These are phyloP conservation scores for Phascolomyces articulosus DNA, from an alignment of 371 early-diverging fungal genomes.

Conservation along the genomic window DNA sequence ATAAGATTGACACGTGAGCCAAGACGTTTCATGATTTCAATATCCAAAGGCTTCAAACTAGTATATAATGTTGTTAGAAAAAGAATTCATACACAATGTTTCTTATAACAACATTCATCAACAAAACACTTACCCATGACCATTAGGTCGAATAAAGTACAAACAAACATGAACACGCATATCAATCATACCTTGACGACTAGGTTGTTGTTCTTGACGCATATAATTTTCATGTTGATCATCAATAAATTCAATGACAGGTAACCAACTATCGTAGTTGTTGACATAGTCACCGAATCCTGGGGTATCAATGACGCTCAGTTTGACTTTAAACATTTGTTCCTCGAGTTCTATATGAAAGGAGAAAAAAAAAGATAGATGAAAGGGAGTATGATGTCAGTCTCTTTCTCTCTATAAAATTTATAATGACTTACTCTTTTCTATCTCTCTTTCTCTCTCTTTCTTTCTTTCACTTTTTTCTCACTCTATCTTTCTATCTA, in stretches of 20 bases:
- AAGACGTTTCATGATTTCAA: conserved; percentile 87
- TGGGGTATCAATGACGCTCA: conserved; percentile 91
- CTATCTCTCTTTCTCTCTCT: too few species aligned
- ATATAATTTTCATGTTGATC: conserved; percentile 94
- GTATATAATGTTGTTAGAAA: too few species aligned
- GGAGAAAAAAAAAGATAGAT: too few species aligned
- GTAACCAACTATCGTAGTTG: conserved; percentile 74
- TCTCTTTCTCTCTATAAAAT: too few species aligned
- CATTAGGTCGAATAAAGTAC: conserved; percentile 93
- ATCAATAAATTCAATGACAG: conserved; percentile 85
- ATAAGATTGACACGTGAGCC: conserved; percentile 85
- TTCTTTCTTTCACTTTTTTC: too few species aligned
- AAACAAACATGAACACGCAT: conserved; percentile 89
- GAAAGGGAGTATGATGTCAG: neutral
- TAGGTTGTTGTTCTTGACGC: conserved; percentile 69
- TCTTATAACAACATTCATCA: too few species aligned
- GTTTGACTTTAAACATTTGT: conserved; percentile 92
- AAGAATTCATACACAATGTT: too few species aligned
- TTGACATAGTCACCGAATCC: conserved; percentile 92
- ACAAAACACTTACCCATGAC: conserved; percentile 69
- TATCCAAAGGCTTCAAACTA: conserved; percentile 86
- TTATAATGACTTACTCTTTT: too few species aligned
- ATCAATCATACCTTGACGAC: conserved; percentile 66
- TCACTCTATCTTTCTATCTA: too few species aligned
- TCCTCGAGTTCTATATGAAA: conserved; percentile 84